phyloP scores from a whole-genome alignment of 768 basidiomycete species.

The Terana coerulea region DNA sequence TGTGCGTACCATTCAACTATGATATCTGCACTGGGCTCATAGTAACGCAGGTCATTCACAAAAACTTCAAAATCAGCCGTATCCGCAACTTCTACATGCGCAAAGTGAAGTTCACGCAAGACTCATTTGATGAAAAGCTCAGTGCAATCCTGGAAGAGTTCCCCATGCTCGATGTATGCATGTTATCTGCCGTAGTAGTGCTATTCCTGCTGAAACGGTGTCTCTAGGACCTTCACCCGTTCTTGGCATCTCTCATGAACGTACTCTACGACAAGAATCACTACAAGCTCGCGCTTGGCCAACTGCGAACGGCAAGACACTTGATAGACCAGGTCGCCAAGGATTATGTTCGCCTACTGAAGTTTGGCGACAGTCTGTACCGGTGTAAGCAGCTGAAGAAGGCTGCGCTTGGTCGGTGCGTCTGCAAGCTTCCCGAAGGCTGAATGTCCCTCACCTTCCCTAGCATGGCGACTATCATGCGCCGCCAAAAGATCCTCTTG shows the following conservation, averaged over 20 bases:
- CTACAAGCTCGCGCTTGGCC: slow-evolving; percentile 97
- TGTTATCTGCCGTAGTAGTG: background rate
- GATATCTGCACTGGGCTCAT: background rate
- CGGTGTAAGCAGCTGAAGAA: slow-evolving; percentile 98
- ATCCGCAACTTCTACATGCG: slow-evolving; percentile 99
- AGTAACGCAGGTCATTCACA: slow-evolving; percentile 83
- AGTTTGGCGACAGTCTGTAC: slow-evolving; percentile 97
- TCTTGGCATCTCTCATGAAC: slow-evolving; percentile 93
- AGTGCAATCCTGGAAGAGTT: slow-evolving; percentile 93
- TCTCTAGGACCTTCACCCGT: slow-evolving; percentile 85
- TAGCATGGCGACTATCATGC: slow-evolving; percentile 99
- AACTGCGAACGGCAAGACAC: slow-evolving; percentile 93
- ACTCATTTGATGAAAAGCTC: slow-evolving; percentile 94
- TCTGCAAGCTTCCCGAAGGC: slow-evolving; percentile 11
- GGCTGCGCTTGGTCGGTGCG: slow-evolving; percentile 93
- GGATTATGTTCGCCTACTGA: slow-evolving; percentile 93
- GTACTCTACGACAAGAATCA: slow-evolving; percentile 99
- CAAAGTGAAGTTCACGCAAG: slow-evolving; percentile 99
- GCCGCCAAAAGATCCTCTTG: slow-evolving; percentile 97
- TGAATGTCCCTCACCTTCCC: slow-evolving; percentile 3
- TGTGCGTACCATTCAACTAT: slow-evolving; percentile 41
- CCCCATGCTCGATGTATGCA: slow-evolving; percentile 85
- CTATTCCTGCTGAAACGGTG: background rate
- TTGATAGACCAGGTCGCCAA: slow-evolving; percentile 96
- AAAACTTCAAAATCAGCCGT: slow-evolving; percentile 99